phyloP scores from a whole-genome alignment of 768 basidiomycete species.

The Leucosporidium yakuticum region DNA sequence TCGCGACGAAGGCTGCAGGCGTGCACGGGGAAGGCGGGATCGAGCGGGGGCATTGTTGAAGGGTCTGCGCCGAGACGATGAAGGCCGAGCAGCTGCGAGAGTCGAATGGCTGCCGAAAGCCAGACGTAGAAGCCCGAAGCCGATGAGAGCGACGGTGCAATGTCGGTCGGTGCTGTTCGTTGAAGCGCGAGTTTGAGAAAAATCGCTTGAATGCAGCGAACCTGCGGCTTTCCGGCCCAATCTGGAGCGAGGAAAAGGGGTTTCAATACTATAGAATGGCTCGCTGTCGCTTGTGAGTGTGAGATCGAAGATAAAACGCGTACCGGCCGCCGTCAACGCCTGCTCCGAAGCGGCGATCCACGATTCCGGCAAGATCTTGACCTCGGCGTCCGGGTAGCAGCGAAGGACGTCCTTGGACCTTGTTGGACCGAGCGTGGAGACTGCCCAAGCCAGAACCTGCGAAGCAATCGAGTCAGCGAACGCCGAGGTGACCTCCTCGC shows the following conservation, averaged over 20 bases:
- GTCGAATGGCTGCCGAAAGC: constrained; percentile 11
- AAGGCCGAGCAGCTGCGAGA: constrained; percentile 24
- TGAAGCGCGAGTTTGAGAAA: constrained; percentile 5
- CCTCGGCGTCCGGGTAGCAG: constrained; percentile 4
- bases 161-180: neutral
- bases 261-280: too few relatives aligned
- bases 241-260: too few relatives aligned
- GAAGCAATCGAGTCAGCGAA: too few relatives aligned
- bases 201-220: constrained; percentile 11
- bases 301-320: too few relatives aligned
- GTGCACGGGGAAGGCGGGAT: constrained; percentile 16
- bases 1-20: constrained; percentile 9
- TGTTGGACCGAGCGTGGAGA: constrained; percentile 12
- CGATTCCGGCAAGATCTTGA: constrained; percentile 3
- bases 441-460: neutral
- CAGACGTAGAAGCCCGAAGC: constrained; percentile 16
- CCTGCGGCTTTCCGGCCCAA: constrained; percentile 14
- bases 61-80: constrained; percentile 29
- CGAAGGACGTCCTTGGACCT: constrained; percentile 17
- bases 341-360: neutral
- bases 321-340: neutral
- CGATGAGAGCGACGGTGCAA: constrained; percentile 7
- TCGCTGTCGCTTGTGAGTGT: too few relatives aligned
- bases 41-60: constrained; percentile 12
- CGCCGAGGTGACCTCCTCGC: too few relatives aligned